Base-by-base conservation (phyloP, 441 rosid species). In the Erysimum cheiri region DNA sequence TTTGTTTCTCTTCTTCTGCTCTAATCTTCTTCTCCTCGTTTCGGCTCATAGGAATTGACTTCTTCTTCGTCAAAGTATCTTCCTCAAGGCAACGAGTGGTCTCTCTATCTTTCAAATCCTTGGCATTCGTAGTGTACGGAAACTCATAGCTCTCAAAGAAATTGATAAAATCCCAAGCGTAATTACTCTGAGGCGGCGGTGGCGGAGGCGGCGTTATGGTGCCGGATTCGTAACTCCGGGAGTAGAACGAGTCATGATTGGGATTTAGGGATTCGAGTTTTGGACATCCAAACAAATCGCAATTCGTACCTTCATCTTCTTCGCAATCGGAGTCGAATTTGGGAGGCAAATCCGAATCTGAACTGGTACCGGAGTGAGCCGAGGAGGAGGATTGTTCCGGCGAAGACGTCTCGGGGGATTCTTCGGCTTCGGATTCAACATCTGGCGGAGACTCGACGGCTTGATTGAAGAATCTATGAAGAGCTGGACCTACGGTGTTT, bases 111-210 rank as follows among this genome's bases (percentile, higher is more conserved):
- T 71, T 74, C 71, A 19, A 62, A 26, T 72, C 74, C 28, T 79
- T 73, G 26, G 39, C 40, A 26, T 47, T 39, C 2, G 63, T 29
- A 48, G 12, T 28, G 61, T 74, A 73, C 15, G 79, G 77, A 43
- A 46, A 10, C 57, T 81, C 83, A 28, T 74, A 77, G 73, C 71
- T 76, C 70, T 85, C 86, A 70, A 85, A 88, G 68, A 88, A 77
- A 44, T 85, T 85, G 40, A 87, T 70, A 52, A 84, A 83, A 73
- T 88, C 88, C 93, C 93, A 88, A 4, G 78, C 64, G 40, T 77
- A 72, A 47, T 63, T 78, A 55, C 70, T 77, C 29, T 79, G 78
- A 12, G 85, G 49, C 0, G 87, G 86, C 2, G 89, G 86, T 0
- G 87, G 87, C 0, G 88, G 84, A 3, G 92, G 85, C 2, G 83